A percentile compares a stretch with the other conserved stretches of the same genome.
Evolutionary conservation across 208 protist species (phyloP).

Genomic region (Crithidia mellificae): DNA sequence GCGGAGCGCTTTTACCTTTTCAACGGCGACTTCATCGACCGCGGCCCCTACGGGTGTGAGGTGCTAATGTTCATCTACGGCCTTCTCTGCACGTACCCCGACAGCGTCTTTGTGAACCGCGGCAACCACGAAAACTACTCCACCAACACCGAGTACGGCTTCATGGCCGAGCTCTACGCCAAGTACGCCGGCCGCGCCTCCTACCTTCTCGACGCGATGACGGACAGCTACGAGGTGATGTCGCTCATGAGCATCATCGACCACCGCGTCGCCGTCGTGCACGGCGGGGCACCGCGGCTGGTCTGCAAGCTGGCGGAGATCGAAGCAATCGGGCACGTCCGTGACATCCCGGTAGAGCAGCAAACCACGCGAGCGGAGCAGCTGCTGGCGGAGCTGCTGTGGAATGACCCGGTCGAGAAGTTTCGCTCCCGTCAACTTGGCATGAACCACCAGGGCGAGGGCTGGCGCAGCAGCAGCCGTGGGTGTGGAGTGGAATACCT

Average conservation of each 20-base stretch:
- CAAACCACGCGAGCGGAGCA: constrained; percentile 93
- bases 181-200: constrained; percentile 67
- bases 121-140: constrained; percentile 91
- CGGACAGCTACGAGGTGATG: constrained; percentile 89
- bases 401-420: constrained; percentile 97
- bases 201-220: constrained; percentile 49
- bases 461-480: constrained; percentile 98
- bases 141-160: constrained; percentile 88
- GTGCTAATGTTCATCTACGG: constrained; percentile 78
- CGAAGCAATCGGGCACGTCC: constrained; percentile 90
- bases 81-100: constrained; percentile 77
- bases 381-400: constrained; percentile 98
- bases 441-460: constrained; percentile 70
- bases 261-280: constrained; percentile 96
- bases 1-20: constrained; percentile 93
- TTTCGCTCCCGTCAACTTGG: constrained; percentile 79
- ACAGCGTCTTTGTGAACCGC: constrained; percentile 87
- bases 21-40: constrained; percentile 99
- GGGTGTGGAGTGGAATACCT: constrained; percentile 99
- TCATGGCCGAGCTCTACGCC: constrained; percentile 63
- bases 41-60: constrained; percentile 97
- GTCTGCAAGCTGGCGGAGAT: constrained; percentile 76
- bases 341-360: constrained; percentile 96
- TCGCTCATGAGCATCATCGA: constrained; percentile 87
- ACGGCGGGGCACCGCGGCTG: constrained; percentile 96